phyloP scores from a whole-genome alignment of 352 stramenopile genomes.

The Phytophthora chlamydospora region DNA sequence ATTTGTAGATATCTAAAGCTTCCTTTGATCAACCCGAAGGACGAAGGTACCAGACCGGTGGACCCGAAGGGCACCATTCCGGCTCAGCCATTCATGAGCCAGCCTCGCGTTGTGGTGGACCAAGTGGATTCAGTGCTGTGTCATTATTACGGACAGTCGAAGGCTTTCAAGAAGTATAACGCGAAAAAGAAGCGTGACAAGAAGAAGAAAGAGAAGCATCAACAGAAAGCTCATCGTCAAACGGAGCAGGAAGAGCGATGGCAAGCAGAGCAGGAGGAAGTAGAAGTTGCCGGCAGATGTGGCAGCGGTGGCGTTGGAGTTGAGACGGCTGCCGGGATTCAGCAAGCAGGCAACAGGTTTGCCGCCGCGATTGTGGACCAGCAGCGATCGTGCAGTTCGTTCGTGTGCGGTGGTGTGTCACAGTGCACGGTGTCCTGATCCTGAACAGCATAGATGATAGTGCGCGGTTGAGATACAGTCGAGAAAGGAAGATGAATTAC shows the following conservation, averaged over 20 bases:
- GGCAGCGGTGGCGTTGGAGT: constrained; percentile 14
- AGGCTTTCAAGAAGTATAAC: constrained; percentile 69
- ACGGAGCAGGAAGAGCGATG: constrained; percentile 12
- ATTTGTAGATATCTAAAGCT: constrained; percentile 85
- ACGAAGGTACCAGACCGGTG: constrained; percentile 38
- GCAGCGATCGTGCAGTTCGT: constrained; percentile 39
- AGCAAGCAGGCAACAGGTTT: constrained; percentile 25
- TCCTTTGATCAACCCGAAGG: constrained; percentile 72
- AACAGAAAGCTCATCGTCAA: constrained; percentile 16
- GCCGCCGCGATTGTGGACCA: constrained; percentile 28
- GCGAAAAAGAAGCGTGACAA: constrained; percentile 48
- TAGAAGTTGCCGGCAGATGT: constrained; percentile 12
- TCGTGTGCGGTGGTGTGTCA: constrained; percentile 36
- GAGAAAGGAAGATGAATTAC: constrained; percentile 1
- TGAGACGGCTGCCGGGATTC: constrained; percentile 10
- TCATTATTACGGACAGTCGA: constrained; percentile 81
- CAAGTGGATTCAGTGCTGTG: constrained; percentile 69
- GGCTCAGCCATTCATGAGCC: constrained; percentile 73
- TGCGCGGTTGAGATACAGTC: constrained; percentile 8
- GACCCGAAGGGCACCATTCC: constrained; percentile 70
- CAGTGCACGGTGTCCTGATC: constrained; percentile 43
- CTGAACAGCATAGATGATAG: constrained; percentile 21
- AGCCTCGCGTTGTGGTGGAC: constrained; percentile 58
- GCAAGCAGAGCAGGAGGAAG: constrained; percentile 23
- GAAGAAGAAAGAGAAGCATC: constrained; percentile 38